phyloP scores from a whole-genome alignment of 495 filamentous ascomycete genomes.

The Clavariopsis aquatica region DNA sequence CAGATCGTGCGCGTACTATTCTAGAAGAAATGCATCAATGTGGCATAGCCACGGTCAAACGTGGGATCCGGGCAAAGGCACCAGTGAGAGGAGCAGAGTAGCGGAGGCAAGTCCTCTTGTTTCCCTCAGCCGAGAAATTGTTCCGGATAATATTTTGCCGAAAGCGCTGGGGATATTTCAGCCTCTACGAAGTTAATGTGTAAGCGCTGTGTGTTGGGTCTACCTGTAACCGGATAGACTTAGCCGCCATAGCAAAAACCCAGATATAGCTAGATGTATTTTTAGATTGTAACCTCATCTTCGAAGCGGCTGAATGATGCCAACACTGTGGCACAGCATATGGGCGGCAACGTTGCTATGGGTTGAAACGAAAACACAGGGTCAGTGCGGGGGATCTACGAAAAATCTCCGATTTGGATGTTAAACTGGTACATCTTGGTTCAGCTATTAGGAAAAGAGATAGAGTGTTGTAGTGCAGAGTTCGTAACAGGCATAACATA shows the following conservation, averaged over 20 bases:
- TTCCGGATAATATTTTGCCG: background rate
- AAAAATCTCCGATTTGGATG: background rate
- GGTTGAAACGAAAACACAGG: background rate
- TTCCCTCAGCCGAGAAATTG: background rate
- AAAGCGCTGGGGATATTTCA: conserved; percentile 2
- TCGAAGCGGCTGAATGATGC: background rate
- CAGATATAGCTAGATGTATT: conserved; percentile 3
- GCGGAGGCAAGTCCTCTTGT: background rate
- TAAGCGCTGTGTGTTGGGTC: conserved; percentile 2
- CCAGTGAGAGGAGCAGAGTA: background rate
- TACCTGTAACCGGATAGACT: background rate
- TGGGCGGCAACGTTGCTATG: background rate
- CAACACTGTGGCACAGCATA: background rate
- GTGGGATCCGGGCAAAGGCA: background rate
- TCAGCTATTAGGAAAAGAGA: background rate
- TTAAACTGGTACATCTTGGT: background rate
- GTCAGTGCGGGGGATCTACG: background rate
- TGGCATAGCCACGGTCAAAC: background rate
- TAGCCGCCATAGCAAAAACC: background rate
- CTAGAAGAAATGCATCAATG: conserved; percentile 2
- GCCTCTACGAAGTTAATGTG: background rate
- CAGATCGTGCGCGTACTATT: conserved; percentile 5
- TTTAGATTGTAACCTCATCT: background rate
- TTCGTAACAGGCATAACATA: background rate
- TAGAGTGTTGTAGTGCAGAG: background rate